A percentile compares a stretch with the other conserved stretches of the same genome.
phyloP scores from a whole-genome alignment of 2,329 filamentous ascomycete species.

The Nectriaceae sp. region DNA sequence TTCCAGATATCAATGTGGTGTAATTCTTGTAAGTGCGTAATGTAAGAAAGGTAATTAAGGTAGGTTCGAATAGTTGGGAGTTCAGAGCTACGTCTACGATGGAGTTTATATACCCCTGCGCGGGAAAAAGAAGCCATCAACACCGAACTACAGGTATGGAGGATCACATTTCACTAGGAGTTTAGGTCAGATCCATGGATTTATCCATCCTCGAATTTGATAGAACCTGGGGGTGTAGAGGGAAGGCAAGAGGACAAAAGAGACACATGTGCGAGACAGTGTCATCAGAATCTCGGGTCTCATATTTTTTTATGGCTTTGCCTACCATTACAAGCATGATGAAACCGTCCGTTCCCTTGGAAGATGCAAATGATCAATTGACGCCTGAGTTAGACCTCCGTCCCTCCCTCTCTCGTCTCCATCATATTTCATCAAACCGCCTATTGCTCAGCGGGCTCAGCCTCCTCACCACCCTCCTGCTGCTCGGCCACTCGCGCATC shows the following conservation, averaged over 20 bases:
- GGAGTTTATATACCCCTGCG: too few relatives aligned
- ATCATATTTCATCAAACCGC: slow-evolving; percentile 11
- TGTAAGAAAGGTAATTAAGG: too few relatives aligned
- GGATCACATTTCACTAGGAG: too few relatives aligned
- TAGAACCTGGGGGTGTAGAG: too few relatives aligned
- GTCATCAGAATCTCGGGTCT: slow-evolving; percentile 36
- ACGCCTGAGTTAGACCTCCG: slow-evolving; percentile 43
- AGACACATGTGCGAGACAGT: slow-evolving; percentile 21
- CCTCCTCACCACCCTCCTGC: slow-evolving; percentile 60
- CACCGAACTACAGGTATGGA: too few relatives aligned
- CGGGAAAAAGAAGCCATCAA: too few relatives aligned
- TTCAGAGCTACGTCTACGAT: too few relatives aligned
- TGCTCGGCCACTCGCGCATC: slow-evolving; percentile 60
- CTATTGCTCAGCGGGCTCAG: slow-evolving; percentile 48
- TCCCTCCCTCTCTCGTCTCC: slow-evolving; percentile 30
- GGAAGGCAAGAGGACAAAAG: not conserved
- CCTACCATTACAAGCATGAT: slow-evolving; percentile 42
- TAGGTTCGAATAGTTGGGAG: too few relatives aligned
- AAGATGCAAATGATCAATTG: slow-evolving; percentile 46
- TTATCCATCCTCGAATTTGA: too few relatives aligned
- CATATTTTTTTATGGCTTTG: slow-evolving; percentile 39
- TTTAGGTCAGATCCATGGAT: too few relatives aligned
- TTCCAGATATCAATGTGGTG: too few relatives aligned
- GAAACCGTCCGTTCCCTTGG: slow-evolving; percentile 41
- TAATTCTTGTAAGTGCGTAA: too few relatives aligned